A percentile compares a stretch with the other conserved stretches of the same genome.
Evolutionary conservation across 2,329 filamentous ascomycete species (phyloP).

Genomic region (Epichloe sylvatica): DNA sequence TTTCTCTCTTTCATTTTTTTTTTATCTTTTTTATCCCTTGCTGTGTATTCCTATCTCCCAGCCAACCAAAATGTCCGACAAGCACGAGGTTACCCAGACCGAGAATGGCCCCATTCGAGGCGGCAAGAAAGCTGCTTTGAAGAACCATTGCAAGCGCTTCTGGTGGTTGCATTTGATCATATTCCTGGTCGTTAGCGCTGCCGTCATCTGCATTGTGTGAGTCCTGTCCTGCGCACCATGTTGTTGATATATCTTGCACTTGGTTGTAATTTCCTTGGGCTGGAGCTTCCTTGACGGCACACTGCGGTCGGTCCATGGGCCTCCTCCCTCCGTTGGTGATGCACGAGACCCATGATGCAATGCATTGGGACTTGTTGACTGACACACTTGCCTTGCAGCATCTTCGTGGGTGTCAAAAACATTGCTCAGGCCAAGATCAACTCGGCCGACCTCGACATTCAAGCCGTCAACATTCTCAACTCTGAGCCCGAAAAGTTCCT

Average conservation of each 20-base stretch:
- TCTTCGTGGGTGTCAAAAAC: constrained; percentile 42
- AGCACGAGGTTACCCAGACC: constrained; percentile 21
- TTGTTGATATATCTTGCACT: background rate
- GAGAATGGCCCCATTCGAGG: constrained; percentile 18
- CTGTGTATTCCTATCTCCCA: background rate
- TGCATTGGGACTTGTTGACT: background rate
- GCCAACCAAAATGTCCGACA: constrained; percentile 24
- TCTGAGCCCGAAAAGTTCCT: constrained; percentile 30
- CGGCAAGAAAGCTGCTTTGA: constrained; percentile 25
- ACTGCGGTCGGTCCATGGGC: too few relatives aligned
- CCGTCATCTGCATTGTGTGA: constrained; percentile 48
- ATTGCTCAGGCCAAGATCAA: constrained; percentile 44
- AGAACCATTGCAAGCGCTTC: constrained; percentile 37
- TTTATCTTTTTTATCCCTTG: background rate
- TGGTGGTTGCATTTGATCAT: constrained; percentile 49
- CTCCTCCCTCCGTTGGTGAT: background rate
- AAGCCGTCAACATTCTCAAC: constrained; percentile 35
- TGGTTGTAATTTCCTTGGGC: background rate
- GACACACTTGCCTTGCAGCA: constrained; percentile 23
- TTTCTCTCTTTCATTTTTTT: background rate
- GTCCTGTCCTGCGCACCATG: constrained; percentile 15
- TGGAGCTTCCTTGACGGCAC: background rate
- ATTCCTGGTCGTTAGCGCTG: constrained; percentile 33
- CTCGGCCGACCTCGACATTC: constrained; percentile 35
- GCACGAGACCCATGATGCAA: background rate